Base-by-base conservation (phyloP, 2,329 filamentous ascomycete genomes). In the Orbilia javanica region DNA sequence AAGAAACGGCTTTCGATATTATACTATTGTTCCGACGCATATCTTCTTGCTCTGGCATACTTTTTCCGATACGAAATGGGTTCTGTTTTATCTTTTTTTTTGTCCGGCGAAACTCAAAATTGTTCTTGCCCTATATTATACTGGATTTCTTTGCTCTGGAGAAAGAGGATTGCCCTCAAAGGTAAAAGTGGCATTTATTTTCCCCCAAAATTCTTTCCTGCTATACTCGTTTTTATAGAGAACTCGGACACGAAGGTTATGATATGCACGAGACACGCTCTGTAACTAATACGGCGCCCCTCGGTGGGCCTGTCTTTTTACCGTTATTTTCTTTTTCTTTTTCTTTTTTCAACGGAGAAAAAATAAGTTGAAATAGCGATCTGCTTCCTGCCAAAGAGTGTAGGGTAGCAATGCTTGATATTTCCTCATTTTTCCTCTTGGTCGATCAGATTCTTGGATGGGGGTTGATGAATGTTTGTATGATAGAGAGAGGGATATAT, bases 31-130 rank as follows among this genome's bases (percentile, higher is more conserved):
- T 42, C 42, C 15, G 4, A n/a, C 15, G n/a, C 27, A 25, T 60
- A 10, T 60, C 34, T n/a, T 29, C 34, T 25, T 7, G 15, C 34
- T 42, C 34, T 60, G 22, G 20, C 18, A 57, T 39, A 10, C 31
- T 60, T 57, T 60, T 36, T 42, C n/a, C 27, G 18, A 27, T 60
- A 39, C 22, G 34, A 60, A 60, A n/a, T 42, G 55, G 55, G 18
- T 27, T 50, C 20, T 25, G 46, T 22, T 25, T 36, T 36, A 18
- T 34, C 10, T 55, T 29, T 36, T 18, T 39, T 15, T 60, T 57
- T 60, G n/a, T n/a, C 34, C 18, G 13, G 31, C 55, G 20, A 42
- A 39, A 15, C 34, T 18, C 20, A 60, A 60, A 60, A 60, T 42
- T 60, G 55, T 6, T 25, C 31, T 42, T 42, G 34, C 34, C 29